Percentiles rank a stretch among this genome's conserved stretches.
phyloP scores from a whole-genome alignment of 78 protist genomes.

The slime mould (Dictyostelium discoideum) region dicty_2.7 NC_007089.4:5773501-5774000 shows the following conservation, averaged over 20 bases:
- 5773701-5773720: neutral
- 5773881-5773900: neutral
- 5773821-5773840: slow-evolving; percentile 32
- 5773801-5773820: too few relatives aligned
- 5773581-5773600: neutral
- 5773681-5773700: slow-evolving; percentile 14
- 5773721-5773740: slow-evolving; percentile 19
- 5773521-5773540: slow-evolving; percentile 66
- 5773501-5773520: slow-evolving; percentile 48
- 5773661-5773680: neutral
- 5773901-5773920: slow-evolving; percentile 7
- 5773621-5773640: neutral
- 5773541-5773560: slow-evolving; percentile 28
- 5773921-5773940: slow-evolving; percentile 10
- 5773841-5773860: slow-evolving; percentile 5
- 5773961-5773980: neutral
- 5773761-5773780: too few relatives aligned
- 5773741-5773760: too few relatives aligned
- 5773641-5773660: neutral
- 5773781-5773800: too few relatives aligned
- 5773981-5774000: neutral
- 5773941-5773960: slow-evolving; percentile 2
- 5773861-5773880: neutral
- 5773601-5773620: neutral
- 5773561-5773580: slow-evolving; percentile 2